A percentile compares a stretch with the other conserved stretches of the same genome.
Conservation (phyloP, 441 rosid genomes). For the Adansonia gregorii region DNA sequence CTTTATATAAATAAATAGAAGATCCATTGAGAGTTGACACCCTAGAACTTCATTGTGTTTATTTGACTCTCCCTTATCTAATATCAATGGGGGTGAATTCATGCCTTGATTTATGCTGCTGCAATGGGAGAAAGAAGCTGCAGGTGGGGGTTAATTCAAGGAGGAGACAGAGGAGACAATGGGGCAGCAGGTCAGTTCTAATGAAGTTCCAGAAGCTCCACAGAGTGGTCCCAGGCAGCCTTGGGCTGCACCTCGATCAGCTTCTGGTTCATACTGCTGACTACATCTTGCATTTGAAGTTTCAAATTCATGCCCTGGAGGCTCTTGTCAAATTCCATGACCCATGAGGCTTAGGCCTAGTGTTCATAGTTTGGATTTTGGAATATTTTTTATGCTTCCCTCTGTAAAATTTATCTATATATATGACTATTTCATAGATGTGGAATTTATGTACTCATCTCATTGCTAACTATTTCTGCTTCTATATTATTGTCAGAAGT, state of each 20-base stretch:
- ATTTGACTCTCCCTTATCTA: background rate
- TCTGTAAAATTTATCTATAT: background rate
- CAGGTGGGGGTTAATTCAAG: background rate
- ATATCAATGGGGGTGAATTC: slow-evolving; percentile 3
- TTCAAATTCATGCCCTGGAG: background rate
- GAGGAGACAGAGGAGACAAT: background rate
- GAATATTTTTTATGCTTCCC: background rate
- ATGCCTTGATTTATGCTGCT: background rate
- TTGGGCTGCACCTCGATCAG: background rate
- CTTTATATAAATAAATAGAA: background rate
- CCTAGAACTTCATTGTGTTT: background rate
- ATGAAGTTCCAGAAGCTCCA: slow-evolving; percentile 8
- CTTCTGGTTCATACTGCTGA: background rate
- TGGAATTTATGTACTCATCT: background rate
- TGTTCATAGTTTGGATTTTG: background rate
- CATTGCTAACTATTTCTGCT: background rate
- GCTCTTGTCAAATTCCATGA: slow-evolving; percentile 3
- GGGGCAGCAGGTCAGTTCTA: background rate
- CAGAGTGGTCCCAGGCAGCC: background rate
- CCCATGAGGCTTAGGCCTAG: background rate
- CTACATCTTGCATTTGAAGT: slow-evolving; percentile 12
- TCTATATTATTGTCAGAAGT: too few relatives aligned
- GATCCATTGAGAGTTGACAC: background rate
- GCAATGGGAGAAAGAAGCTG: background rate
- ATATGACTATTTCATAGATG: background rate